Percentiles rank a stretch among this genome's conserved stretches.
Conservation (phyloP, 805 yeast species). For the Brettanomyces anomalus region DNA sequence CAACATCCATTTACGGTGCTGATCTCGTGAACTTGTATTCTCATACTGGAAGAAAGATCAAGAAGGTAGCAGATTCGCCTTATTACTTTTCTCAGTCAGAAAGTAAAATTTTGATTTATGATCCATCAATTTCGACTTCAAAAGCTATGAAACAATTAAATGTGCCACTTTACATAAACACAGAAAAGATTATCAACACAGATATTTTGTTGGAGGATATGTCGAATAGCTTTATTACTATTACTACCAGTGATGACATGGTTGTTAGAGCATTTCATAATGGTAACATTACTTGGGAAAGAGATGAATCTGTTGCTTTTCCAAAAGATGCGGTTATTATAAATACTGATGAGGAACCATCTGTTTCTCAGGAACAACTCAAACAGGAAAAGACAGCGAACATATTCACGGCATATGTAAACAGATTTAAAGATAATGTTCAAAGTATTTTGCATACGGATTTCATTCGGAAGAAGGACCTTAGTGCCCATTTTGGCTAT, state of each 20-base stretch:
- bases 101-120: constrained; percentile 10
- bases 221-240: constrained; percentile 7
- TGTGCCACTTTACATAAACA: no score
- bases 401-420: constrained; percentile 24
- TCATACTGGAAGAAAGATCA: no score
- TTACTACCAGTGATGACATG: constrained; percentile 8
- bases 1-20: background rate
- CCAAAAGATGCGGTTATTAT: constrained; percentile 27
- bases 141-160: constrained; percentile 1
- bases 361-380: constrained; percentile 19
- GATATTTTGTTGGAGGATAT: constrained; percentile 2
- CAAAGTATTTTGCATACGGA: constrained; percentile 10
- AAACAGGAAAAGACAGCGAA: constrained; percentile 23
- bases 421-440: constrained; percentile 24
- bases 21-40: background rate
- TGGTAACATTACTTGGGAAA: constrained; percentile 28
- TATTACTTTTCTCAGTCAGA: constrained; percentile 5
- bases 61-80: background rate
- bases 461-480: constrained; percentile 11
- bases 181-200: no score
- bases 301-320: constrained; percentile 34
- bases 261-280: constrained; percentile 11
- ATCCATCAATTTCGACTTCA: constrained; percentile 9
- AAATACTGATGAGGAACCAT: constrained; percentile 14
- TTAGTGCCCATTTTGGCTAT: constrained; percentile 34